These are phyloP conservation scores for Phanerochaete carnosa DNA, from an alignment of 768 basidiomycete genomes.

Conservation along the genomic window DNA sequence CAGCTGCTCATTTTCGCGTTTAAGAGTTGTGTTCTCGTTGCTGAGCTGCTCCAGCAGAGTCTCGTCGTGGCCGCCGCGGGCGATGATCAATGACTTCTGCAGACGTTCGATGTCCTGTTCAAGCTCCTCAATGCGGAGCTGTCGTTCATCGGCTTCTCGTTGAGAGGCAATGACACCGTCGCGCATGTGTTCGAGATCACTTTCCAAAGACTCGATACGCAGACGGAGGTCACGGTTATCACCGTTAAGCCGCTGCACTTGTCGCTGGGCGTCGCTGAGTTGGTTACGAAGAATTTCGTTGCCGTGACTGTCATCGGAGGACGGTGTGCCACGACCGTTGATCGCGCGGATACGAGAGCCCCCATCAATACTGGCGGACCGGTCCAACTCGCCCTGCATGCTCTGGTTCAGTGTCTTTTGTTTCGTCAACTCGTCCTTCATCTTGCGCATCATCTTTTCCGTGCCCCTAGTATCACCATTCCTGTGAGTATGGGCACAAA, in stretches of 20 bases:
- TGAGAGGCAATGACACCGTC: slow-evolving; percentile 70
- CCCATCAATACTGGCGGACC: slow-evolving; percentile 54
- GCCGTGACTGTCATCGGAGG: slow-evolving; percentile 58
- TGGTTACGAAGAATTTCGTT: slow-evolving; percentile 64
- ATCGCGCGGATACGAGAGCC: slow-evolving; percentile 45
- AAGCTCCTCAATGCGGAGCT: slow-evolving; percentile 73
- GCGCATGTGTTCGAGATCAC: slow-evolving; percentile 68
- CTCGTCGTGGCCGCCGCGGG: slow-evolving; percentile 76
- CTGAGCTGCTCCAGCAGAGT: slow-evolving; percentile 77
- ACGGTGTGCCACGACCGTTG: slow-evolving; percentile 79
- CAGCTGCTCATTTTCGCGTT: slow-evolving; percentile 83
- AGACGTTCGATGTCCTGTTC: slow-evolving; percentile 78
- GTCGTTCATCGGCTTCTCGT: slow-evolving; percentile 76
- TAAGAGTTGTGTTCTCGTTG: slow-evolving; percentile 74
- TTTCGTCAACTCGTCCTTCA: slow-evolving; percentile 93
- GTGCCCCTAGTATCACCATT: slow-evolving; percentile 63
- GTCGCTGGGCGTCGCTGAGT: slow-evolving; percentile 75
- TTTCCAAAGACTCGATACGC: slow-evolving; percentile 71
- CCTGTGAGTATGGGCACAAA: slow-evolving; percentile 14
- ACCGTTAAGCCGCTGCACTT: slow-evolving; percentile 61
- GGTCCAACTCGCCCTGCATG: slow-evolving; percentile 86
- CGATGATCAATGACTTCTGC: slow-evolving; percentile 66
- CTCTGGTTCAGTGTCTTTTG: slow-evolving; percentile 79
- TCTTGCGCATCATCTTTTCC: slow-evolving; percentile 95
- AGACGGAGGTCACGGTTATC: slow-evolving; percentile 77